Base-by-base conservation (phyloP, 345 rosid genomes). In the Psidium guajava region DNA sequence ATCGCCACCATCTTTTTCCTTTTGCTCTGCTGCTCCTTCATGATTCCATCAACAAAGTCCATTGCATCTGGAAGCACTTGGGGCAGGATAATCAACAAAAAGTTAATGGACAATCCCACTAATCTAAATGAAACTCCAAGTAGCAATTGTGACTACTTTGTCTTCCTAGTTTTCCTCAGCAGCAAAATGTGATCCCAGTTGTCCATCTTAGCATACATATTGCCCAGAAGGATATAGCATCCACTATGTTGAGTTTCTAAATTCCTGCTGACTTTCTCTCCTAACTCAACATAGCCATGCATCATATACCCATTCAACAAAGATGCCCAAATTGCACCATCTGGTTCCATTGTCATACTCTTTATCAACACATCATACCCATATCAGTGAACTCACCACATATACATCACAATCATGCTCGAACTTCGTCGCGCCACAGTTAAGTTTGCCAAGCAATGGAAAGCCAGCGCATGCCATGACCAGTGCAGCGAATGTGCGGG, bases 21-120 rank as follows among this genome's bases (percentile, higher is more conserved):
- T 91, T 77, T 91, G 85, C 91, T 85, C 91, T 85, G 84, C 83
- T 88, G 91, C 91, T 92, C 94, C 86, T 87, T 91, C n/a, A 88
- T 93, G n/a, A 87, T 92, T 87, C 92, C 96, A 47, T 95, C 96
- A 4, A 89, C 92, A 83, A 87, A 92, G 81, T 91, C 97, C 13
- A 64, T 2, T 36, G 11, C 21, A 7, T 28, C 22, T 32, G 11
- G 74, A 36, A 59, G 40, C 20, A 5, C 20, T 20, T 9, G 8
- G 13, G 36, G 40, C 73, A 27, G 73, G 83, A 77, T 87, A 86
- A 81, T 85, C 86, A 55, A 77, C 86, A 42, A 83, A 7, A 83
- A 89, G 86, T 57, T 88, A 82, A 85, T 87, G 88, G 64, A 87
- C 87, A 50, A 81, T 15, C 44, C 88, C 86, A 85, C 84, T 32